Evolutionary conservation across 192 early-diverging fungal genomes (phyloP).

Genomic region (Gigaspora rosea): DNA sequence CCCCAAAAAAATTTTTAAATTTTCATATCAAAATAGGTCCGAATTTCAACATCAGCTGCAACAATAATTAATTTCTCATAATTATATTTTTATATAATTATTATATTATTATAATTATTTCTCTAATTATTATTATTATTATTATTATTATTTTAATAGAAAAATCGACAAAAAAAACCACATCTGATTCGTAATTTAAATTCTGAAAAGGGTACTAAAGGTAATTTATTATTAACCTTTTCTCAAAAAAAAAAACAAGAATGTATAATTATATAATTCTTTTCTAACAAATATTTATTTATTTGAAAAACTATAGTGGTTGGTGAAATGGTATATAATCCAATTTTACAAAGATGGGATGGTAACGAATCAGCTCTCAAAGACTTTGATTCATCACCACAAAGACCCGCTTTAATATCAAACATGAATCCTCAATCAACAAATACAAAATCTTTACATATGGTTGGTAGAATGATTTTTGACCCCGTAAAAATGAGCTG

Average conservation of each 20-base stretch:
- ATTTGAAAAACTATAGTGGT: background rate
- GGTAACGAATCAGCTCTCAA: slow-evolving; percentile 27
- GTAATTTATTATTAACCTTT: background rate
- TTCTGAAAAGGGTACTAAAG: background rate
- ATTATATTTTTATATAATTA: background rate
- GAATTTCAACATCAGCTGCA: no score
- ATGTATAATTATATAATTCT: background rate
- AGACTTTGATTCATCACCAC: slow-evolving; percentile 3
- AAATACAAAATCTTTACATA: slow-evolving; percentile 4
- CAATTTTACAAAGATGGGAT: slow-evolving; percentile 18
- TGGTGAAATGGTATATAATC: slow-evolving; percentile 32
- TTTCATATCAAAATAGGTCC: no score
- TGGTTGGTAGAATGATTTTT: slow-evolving; percentile 26
- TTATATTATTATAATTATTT: background rate
- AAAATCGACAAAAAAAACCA: slow-evolving; percentile 4
- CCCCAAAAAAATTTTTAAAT: no score
- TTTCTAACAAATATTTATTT: background rate
- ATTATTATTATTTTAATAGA: background rate
- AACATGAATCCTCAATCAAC: background rate
- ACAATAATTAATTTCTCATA: background rate
- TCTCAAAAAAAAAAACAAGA: no score
- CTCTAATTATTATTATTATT: background rate
- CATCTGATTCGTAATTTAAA: slow-evolving; percentile 18
- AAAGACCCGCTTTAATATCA: slow-evolving; percentile 9
- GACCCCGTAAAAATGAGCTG: slow-evolving; percentile 22